Percentiles rank a stretch among this genome's conserved stretches.
phyloP scores from a whole-genome alignment of 2,329 filamentous ascomycete genomes.

The Diplodia corticola region DNA sequence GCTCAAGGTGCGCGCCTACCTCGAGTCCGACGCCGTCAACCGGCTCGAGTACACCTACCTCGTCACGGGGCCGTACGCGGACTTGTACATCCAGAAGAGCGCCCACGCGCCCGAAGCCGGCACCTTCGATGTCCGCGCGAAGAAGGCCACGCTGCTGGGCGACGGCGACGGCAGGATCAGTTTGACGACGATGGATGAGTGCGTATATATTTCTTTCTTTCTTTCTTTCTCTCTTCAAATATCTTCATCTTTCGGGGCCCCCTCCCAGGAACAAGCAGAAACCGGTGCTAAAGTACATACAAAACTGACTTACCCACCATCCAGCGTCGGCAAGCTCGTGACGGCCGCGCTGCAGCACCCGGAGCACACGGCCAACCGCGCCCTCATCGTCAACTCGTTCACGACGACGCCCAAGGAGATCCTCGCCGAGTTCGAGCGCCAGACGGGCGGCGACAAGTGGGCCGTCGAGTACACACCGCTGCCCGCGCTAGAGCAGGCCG shows the following conservation, averaged over 20 bases:
- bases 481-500: conserved; percentile 55
- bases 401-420: conserved; percentile 64
- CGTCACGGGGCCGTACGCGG: conserved; percentile 69
- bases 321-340: conserved; percentile 68
- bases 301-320: too few species aligned
- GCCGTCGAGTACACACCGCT: conserved; percentile 55
- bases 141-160: conserved; percentile 62
- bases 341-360: conserved; percentile 62
- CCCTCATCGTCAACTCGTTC: conserved; percentile 70
- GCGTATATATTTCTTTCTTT: conserved; percentile 35
- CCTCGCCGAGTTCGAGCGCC: conserved; percentile 66
- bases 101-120: conserved; percentile 50
- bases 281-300: too few species aligned
- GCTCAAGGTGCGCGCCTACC: conserved; percentile 63
- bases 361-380: conserved; percentile 53
- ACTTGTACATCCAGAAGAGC: conserved; percentile 58
- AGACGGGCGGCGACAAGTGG: conserved; percentile 59
- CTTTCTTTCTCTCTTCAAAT: not conserved
- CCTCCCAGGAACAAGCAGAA: too few species aligned
- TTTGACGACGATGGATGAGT: conserved; percentile 73
- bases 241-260: too few species aligned
- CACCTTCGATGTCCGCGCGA: conserved; percentile 59
- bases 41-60: conserved; percentile 63
- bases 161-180: conserved; percentile 58
- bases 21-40: conserved; percentile 37